These are phyloP conservation scores for Straminergon stramineum DNA, from an alignment of 225 moss, liverwort and hornwort genomes.

Conservation along the genomic window DNA sequence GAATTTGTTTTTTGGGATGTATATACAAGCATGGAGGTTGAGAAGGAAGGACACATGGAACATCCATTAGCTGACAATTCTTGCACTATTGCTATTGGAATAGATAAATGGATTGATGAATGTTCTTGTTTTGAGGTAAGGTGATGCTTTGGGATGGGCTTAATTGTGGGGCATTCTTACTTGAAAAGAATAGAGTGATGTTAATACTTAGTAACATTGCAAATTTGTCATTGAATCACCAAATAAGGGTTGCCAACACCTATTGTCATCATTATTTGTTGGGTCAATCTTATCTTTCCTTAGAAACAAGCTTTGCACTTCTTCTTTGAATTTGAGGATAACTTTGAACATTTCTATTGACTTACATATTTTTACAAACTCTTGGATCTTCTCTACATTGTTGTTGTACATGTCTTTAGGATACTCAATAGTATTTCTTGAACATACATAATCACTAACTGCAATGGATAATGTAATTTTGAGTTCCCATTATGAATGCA, in stretches of 20 bases:
- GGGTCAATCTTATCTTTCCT: too few species aligned
- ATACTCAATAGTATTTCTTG: too few species aligned
- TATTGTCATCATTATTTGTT: not conserved
- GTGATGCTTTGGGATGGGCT: not conserved
- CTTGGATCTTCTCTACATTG: not conserved
- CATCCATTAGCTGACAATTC: not conserved
- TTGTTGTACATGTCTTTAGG: not conserved
- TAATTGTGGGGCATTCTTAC: not conserved
- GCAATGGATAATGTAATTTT: not conserved
- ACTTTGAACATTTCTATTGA: not conserved
- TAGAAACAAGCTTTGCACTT: too few species aligned
- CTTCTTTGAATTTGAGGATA: too few species aligned
- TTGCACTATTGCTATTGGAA: rapidly evolving
- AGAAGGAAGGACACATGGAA: not conserved
- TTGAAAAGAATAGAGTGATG: not conserved
- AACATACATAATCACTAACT: too few species aligned
- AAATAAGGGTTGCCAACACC: not conserved
- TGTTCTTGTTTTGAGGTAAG: not conserved
- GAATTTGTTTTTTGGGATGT: not conserved
- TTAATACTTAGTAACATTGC: too few species aligned
- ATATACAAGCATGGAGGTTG: not conserved
- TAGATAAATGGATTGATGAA: not conserved
- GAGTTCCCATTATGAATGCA: not conserved
- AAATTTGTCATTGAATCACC: not conserved
- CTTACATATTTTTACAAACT: not conserved